Evolutionary conservation across 345 rosid species (phyloP), one percentile per base, ranked within the genome.

Genomic region (Kandelia obovata): DNA sequence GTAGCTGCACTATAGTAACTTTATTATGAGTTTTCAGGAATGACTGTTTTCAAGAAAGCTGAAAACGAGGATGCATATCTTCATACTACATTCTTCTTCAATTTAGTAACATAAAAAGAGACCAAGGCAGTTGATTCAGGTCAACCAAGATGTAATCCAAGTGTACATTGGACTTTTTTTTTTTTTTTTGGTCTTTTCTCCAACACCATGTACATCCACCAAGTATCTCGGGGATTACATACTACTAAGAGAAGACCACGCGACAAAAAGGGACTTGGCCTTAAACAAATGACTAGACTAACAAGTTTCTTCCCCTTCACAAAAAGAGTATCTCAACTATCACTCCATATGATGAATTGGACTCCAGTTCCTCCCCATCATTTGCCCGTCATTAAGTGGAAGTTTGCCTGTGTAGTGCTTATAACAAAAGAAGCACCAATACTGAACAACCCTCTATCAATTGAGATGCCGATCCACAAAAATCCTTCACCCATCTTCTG

Each of bases 151-250:
- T 46, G 58, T 28, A 51, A 72, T 72, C 72, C 66, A 70, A 52
- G 73, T 73, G 68, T 80, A 68, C 67, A 75, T 60, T 52, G 69
- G 65, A n/a, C 66, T 0, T 28, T 75, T 35, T 56, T 67, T 72
- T 52, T 75, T 47, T 66, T 61, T 72, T 49, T 21, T 21, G 21
- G 21, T 21, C 21, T 21, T 21, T 2, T 15, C 61, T 58, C 60
- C 70, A 75, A 73, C 64, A 67, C 43, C 80, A 76, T 82, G 65
- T 78, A 82, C 82, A 79, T 65, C 49, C 62, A 67, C 71, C 72
- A 70, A 74, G 68, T 76, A 64, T 67, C 58, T 62, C 37, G 66
- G 63, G 43, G 76, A 80, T 47, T 55, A 72, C 77, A 71, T 61
- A 53, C 69, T 68, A 39, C 75, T 0, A 62, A 66, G 17, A 63